Conservation (phyloP, 129 eudicot genomes). For the Helichrysum umbraculigerum region DNA sequence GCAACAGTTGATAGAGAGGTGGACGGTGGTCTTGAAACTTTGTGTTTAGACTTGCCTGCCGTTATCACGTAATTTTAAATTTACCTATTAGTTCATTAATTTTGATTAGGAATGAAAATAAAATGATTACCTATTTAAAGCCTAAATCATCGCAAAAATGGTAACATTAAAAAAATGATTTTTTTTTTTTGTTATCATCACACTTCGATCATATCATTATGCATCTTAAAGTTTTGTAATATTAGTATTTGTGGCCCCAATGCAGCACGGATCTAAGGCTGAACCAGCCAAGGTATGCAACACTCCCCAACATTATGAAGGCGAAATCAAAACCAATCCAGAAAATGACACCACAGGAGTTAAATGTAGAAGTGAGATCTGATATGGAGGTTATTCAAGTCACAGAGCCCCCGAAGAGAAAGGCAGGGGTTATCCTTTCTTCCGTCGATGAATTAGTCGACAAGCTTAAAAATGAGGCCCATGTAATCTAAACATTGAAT, state of each 20-base stretch:
- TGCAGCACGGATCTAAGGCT: conserved; percentile 85
- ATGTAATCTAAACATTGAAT: conserved; percentile 45
- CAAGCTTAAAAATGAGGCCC: conserved; percentile 90
- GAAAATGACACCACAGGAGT: conserved; percentile 64
- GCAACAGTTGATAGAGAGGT: conserved; percentile 96
- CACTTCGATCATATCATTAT: neutral
- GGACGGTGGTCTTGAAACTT: conserved; percentile 89
- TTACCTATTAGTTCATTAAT: neutral
- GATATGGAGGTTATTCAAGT: conserved; percentile 84
- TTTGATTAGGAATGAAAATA: neutral
- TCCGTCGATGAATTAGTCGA: conserved; percentile 84
- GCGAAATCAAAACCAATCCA: conserved; percentile 84
- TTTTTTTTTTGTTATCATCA: neutral
- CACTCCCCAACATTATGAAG: conserved; percentile 96
- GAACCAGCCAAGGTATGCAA: conserved; percentile 95
- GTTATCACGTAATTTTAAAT: conserved; percentile 67
- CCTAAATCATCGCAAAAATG: no score
- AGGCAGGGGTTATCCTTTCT: conserved; percentile 84
- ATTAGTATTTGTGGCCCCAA: neutral
- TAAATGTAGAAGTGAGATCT: conserved; percentile 71
- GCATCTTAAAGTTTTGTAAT: neutral
- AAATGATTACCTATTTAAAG: neutral
- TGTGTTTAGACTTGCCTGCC: conserved; percentile 86
- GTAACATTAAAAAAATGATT: no score
- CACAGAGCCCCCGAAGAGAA: conserved; percentile 82